Percentiles rank a stretch among this genome's conserved stretches.
phyloP scores from a whole-genome alignment of 495 filamentous ascomycete genomes.

The Staphylotrichum tortipilum region DNA sequence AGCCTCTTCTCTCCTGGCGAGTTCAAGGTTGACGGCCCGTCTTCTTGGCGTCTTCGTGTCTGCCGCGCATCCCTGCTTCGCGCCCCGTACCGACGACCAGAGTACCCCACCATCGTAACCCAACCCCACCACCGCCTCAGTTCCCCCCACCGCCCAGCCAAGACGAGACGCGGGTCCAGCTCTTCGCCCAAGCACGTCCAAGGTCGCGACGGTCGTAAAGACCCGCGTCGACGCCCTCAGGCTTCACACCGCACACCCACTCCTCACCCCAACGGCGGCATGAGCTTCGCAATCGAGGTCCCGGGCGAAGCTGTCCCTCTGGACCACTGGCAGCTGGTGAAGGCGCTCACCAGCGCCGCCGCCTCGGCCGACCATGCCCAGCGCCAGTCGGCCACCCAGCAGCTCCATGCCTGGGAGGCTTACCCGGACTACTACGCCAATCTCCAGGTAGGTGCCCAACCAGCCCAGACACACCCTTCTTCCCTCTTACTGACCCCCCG shows the following conservation, averaged over 20 bases:
- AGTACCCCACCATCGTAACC: no score
- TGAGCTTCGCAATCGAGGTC: conserved; percentile 48
- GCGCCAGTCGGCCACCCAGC: conserved; percentile 69
- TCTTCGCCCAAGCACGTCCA: not conserved
- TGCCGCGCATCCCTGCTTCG: no score
- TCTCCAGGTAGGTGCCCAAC: conserved; percentile 53
- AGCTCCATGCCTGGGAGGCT: conserved; percentile 80
- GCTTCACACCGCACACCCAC: no score
- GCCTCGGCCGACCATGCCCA: conserved; percentile 64
- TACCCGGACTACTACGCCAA: conserved; percentile 64
- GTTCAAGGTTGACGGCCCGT: no score
- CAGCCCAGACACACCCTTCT: not conserved
- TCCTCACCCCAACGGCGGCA: no score
- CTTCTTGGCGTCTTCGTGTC: no score
- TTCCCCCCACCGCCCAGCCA: no score
- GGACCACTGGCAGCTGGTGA: conserved; percentile 57
- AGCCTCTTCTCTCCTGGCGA: no score
- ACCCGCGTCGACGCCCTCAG: not conserved
- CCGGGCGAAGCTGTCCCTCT: conserved; percentile 47
- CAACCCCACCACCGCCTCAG: not conserved
- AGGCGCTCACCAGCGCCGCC: conserved; percentile 63
- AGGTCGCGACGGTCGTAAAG: not conserved
- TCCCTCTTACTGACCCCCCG: not conserved
- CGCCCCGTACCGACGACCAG: no score
- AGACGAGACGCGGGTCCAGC: no score